Percentiles rank a stretch among this genome's conserved stretches.
Evolutionary conservation across 2,329 filamentous ascomycete species (phyloP).

Genomic region (Hymenoscyphus albidus): DNA sequence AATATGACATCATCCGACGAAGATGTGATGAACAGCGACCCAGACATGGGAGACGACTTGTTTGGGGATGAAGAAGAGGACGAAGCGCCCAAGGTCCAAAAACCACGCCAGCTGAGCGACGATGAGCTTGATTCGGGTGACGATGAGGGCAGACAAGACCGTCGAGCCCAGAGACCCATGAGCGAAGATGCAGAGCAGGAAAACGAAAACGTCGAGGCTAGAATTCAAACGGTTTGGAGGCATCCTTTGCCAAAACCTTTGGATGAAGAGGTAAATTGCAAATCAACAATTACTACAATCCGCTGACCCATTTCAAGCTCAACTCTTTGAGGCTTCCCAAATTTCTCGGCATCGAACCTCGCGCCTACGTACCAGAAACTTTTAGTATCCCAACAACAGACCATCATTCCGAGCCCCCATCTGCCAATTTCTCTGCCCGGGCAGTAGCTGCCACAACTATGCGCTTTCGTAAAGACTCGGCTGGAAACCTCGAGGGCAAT

Average conservation of each 20-base stretch:
- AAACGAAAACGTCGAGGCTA: constrained; percentile 51
- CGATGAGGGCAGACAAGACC: constrained; percentile 61
- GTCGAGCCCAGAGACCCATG: constrained; percentile 39
- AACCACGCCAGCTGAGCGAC: constrained; percentile 47
- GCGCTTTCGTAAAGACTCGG: constrained; percentile 65
- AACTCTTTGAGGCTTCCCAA: constrained; percentile 68
- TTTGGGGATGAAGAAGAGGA: constrained; percentile 54
- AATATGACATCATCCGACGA: constrained; percentile 26
- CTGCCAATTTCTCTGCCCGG: constrained; percentile 50
- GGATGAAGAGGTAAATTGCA: constrained; percentile 58
- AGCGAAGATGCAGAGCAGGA: constrained; percentile 28
- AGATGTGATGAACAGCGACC: constrained; percentile 37
- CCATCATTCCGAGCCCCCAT: constrained; percentile 46
- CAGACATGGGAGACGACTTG: constrained; percentile 55
- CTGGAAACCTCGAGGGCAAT: constrained; percentile 67
- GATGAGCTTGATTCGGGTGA: constrained; percentile 60
- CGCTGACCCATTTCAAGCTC: constrained; percentile 43
- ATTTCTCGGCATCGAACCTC: constrained; percentile 67
- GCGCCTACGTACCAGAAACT: constrained; percentile 60
- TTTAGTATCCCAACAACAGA: constrained; percentile 62
- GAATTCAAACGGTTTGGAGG: constrained; percentile 62
- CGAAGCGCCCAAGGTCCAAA: constrained; percentile 23
- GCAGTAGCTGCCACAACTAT: constrained; percentile 60
- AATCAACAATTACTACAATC: not conserved
- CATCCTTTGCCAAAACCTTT: constrained; percentile 68